Base-by-base conservation (phyloP, 2,329 filamentous ascomycete genomes). In the Fusarium decemcellulare region DNA sequence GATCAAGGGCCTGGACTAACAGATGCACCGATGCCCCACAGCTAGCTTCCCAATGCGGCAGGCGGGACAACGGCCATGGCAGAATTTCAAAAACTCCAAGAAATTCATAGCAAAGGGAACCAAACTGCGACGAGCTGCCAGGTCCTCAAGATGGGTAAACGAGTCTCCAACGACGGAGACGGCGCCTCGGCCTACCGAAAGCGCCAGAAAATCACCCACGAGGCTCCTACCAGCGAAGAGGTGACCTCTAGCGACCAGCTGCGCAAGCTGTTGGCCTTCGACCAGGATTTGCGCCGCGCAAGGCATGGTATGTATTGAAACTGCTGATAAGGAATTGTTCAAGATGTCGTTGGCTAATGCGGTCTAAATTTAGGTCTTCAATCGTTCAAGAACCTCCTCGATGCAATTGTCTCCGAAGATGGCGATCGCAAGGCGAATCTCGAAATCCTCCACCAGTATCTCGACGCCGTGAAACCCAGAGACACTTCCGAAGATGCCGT, bases 331-430 rank as follows among this genome's bases (percentile, higher is more conserved):
- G 40, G 9, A 43, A 15, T 27, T 43, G 32, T 3, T n/a, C 14
- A 11, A 11, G 12, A n/a, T 7, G 53, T 59, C 60, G 63, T 11
- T 46, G 39, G 11, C 63, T 52, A 44, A 37, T 23, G 23, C 43
- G 18, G 15, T 23, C 14, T 7, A 15, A 11, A 0, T 39, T 3
- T 51, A 92, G 90, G 89, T 18, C 85, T 93, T 11, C 88, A 90
- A 72, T 90, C 90, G 0, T 88, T 93, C 81, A 93, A 93, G 76
- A 80, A 83, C 8, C 89, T 95, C 46, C 88, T 95, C 65, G 92
- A 95, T 74, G 82, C 87, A 40, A 87, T 93, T 68, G 79, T 86
- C 61, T 81, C 84, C 66, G 81, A 86, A 68, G 80, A 85, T 60
- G 79, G 77, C 65, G 79, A 83, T 80, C 74, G 74, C 50, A 67